phyloP scores from a whole-genome alignment of 305 asterid genomes.

The Fraxinus nigra region DNA sequence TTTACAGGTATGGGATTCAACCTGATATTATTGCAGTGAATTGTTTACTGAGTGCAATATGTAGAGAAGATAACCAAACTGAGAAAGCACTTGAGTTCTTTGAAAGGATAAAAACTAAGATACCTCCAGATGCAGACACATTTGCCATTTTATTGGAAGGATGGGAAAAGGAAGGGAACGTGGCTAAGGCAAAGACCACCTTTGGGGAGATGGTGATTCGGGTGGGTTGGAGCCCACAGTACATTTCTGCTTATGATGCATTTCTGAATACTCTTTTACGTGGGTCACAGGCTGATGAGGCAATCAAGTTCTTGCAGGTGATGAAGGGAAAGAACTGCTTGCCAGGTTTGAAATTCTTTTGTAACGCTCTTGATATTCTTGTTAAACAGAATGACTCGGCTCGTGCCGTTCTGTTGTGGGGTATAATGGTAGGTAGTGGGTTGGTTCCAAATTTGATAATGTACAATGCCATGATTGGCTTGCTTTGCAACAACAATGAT shows the following conservation, averaged over 20 bases:
- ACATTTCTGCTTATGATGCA: constrained; percentile 62
- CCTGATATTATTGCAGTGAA: constrained; percentile 59
- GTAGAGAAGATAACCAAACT: constrained; percentile 55
- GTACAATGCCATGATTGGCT: constrained; percentile 58
- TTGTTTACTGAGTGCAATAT: constrained; percentile 70
- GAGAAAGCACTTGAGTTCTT: constrained; percentile 54
- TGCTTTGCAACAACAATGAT: constrained; percentile 46
- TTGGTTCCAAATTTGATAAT: constrained; percentile 46
- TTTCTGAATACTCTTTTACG: constrained; percentile 56
- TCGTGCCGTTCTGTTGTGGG: constrained; percentile 57
- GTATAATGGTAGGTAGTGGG: constrained; percentile 51
- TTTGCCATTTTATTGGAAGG: constrained; percentile 71
- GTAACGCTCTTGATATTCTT: constrained; percentile 56
- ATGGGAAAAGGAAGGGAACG: constrained; percentile 75
- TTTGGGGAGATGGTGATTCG: constrained; percentile 72
- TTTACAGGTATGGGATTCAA: constrained; percentile 64
- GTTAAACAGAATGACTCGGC: constrained; percentile 51
- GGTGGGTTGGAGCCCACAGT: constrained; percentile 64
- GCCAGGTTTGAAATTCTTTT: constrained; percentile 72
- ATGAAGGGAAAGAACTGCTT: constrained; percentile 65
- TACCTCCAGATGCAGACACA: constrained; percentile 61
- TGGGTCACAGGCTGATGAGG: constrained; percentile 52
- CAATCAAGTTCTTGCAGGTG: constrained; percentile 62
- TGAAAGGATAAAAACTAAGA: constrained; percentile 45
- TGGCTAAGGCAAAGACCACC: constrained; percentile 50